These are phyloP conservation scores for Aspergillus quadricinctus DNA, from an alignment of 2,329 filamentous ascomycete species.

Conservation along the genomic window DNA sequence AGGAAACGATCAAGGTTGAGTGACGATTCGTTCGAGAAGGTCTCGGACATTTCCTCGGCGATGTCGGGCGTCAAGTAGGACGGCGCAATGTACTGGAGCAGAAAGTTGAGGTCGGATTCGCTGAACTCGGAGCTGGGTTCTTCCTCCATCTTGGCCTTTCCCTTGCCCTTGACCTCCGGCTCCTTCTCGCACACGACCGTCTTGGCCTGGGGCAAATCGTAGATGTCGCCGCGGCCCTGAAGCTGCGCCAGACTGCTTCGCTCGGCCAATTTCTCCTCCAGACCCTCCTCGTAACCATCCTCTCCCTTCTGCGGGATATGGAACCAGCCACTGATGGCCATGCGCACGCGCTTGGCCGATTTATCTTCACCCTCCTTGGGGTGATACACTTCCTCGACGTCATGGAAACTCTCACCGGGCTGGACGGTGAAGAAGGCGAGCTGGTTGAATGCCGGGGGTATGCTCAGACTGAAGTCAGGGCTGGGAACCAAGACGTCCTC, in stretches of 20 bases:
- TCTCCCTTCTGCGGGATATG: slow-evolving; percentile 95
- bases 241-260: slow-evolving; percentile 90
- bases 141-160: slow-evolving; percentile 37
- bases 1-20: slow-evolving; percentile 78
- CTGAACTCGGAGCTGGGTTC: slow-evolving; percentile 59
- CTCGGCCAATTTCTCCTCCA: slow-evolving; percentile 82
- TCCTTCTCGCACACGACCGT: slow-evolving; percentile 46
- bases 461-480: slow-evolving; percentile 72
- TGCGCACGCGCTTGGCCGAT: slow-evolving; percentile 64
- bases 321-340: slow-evolving; percentile 99
- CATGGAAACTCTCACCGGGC: slow-evolving; percentile 97
- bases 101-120: slow-evolving; percentile 78
- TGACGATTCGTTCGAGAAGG: slow-evolving; percentile 78
- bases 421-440: slow-evolving; percentile 97
- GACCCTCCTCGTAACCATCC: slow-evolving; percentile 80
- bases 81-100: slow-evolving; percentile 85
- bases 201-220: slow-evolving; percentile 70
- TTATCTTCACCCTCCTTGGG: slow-evolving; percentile 56
- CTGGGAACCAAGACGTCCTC: slow-evolving; percentile 73
- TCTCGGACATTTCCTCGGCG: slow-evolving; percentile 72
- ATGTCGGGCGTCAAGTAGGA: slow-evolving; percentile 91
- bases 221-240: slow-evolving; percentile 83
- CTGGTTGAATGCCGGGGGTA: slow-evolving; percentile 96
- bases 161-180: slow-evolving; percentile 37
- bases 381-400: slow-evolving; percentile 96